Evolutionary conservation across 345 rosid genomes (phyloP), one percentile per base, ranked within the genome.

Genomic region (Dipteronia dyeriana): DNA sequence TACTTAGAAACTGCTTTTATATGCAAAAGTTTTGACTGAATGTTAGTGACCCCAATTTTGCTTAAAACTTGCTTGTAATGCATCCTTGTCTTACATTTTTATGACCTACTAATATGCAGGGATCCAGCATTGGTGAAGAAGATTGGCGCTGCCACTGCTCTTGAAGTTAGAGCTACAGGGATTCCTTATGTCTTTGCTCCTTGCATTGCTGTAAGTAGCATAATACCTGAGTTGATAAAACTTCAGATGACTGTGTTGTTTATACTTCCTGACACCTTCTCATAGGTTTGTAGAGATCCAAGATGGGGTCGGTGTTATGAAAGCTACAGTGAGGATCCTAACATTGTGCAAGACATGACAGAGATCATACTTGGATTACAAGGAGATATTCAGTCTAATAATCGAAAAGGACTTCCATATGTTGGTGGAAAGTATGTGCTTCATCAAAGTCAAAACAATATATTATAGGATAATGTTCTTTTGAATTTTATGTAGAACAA

Each of bases 291-390:
- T 82, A 88, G 97, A 84, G 98, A 94, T 87, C 99, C 98, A 7
- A 89, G 98, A 80, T 96, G 98, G 98, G 98, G 99, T 47, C 84
- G 99, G 78, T 94, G 98, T 85, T 96, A 92, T 39, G 99, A 96
- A 81, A 96, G 98, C 88, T 95, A 90, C 78, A 91, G 98, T 23
- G 98, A 95, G 84, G 95, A 95, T 79, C 89, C 87, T 66, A 88
- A 88, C 76, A 78, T 94, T 59, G 99, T 96, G 85, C 86, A 88
- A 79, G 81, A 85, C 76, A 94, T 96, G 99, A 92, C 97, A 0
- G 95, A 91, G 66, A 78, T 94, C 67, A 85, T 96, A 76, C 86
- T 91, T 51, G 99, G 98, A 41, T 86, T 96, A 74, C 98, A 96
- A 88, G 99, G 98, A 79, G 97, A 90, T 73, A 79, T 86, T 83